Conservation (phyloP, 108 stramenopile species). For the Cyclotella sp. region DNA sequence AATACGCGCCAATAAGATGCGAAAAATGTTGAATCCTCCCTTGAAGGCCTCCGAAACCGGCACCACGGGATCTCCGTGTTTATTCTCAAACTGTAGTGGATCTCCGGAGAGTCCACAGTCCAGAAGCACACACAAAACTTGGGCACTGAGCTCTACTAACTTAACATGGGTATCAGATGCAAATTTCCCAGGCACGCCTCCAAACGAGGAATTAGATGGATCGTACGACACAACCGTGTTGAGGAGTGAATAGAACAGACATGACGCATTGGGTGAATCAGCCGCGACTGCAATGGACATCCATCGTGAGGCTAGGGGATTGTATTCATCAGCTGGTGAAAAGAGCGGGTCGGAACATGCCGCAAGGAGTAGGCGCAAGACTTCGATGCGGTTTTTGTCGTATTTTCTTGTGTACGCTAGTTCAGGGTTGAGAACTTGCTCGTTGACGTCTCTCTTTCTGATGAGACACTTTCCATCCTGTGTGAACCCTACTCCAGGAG, state of each 20-base stretch:
- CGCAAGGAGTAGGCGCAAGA: slow-evolving; percentile 90
- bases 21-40: slow-evolving; percentile 91
- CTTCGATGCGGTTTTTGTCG: slow-evolving; percentile 94
- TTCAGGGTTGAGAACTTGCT: slow-evolving; percentile 30
- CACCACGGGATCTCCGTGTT: slow-evolving; percentile 68
- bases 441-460: background rate
- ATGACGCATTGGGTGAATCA: slow-evolving; percentile 93
- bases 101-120: slow-evolving; percentile 87
- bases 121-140: slow-evolving; percentile 87
- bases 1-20: slow-evolving; percentile 84
- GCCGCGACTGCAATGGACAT: slow-evolving; percentile 85
- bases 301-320: slow-evolving; percentile 88
- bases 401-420: slow-evolving; percentile 76
- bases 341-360: slow-evolving; percentile 94
- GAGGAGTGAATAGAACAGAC: slow-evolving; percentile 92
- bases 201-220: slow-evolving; percentile 64
- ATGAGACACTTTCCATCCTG: slow-evolving; percentile 45
- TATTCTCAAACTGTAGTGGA: slow-evolving; percentile 70
- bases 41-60: slow-evolving; percentile 63
- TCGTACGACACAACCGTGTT: slow-evolving; percentile 92
- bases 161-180: slow-evolving; percentile 69
- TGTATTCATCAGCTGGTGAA: slow-evolving; percentile 89
- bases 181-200: slow-evolving; percentile 68
- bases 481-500: slow-evolving; percentile 70
- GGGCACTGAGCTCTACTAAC: slow-evolving; percentile 85